A percentile compares a stretch with the other conserved stretches of the same genome.
Conservation (phyloP, 192 early-diverging fungal genomes). For the Mortierella alpina region DNA sequence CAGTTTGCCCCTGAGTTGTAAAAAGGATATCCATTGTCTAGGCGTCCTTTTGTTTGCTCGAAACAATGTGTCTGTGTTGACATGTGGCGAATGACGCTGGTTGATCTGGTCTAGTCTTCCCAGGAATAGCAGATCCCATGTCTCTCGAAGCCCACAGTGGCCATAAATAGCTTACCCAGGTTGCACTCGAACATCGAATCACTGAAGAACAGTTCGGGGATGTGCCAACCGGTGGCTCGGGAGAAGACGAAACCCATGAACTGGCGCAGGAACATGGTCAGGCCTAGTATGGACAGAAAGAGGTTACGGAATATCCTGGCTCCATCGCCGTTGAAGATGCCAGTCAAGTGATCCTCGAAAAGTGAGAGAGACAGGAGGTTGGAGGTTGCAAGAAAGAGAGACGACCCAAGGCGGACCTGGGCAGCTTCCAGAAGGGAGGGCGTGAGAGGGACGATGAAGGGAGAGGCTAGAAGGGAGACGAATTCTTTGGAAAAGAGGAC, state of each 20-base stretch:
- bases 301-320: slow-evolving; percentile 54
- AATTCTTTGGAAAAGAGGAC: slow-evolving; percentile 22
- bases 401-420: slow-evolving; percentile 17
- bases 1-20: too few species aligned
- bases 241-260: slow-evolving; percentile 61
- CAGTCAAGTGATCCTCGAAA: slow-evolving; percentile 64
- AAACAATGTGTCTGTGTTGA: too few species aligned
- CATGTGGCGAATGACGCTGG: too few species aligned
- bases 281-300: slow-evolving; percentile 23
- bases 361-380: slow-evolving; percentile 63
- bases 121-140: too few species aligned
- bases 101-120: too few species aligned
- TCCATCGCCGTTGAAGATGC: slow-evolving; percentile 53
- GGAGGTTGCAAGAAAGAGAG: slow-evolving; percentile 45
- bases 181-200: slow-evolving; percentile 66
- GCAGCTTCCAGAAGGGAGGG: slow-evolving; percentile 24
- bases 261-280: slow-evolving; percentile 50
- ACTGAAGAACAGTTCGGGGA: slow-evolving; percentile 65
- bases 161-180: slow-evolving; percentile 55
- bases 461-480: slow-evolving; percentile 31
- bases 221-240: slow-evolving; percentile 59
- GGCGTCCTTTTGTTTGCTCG: too few species aligned
- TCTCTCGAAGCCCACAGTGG: too few species aligned
- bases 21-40: too few species aligned
- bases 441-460: slow-evolving; percentile 42